Evolutionary conservation across 2,329 filamentous ascomycete genomes (phyloP), one percentile per base, ranked within the genome.

Genomic region (Diaporthe vexans): DNA sequence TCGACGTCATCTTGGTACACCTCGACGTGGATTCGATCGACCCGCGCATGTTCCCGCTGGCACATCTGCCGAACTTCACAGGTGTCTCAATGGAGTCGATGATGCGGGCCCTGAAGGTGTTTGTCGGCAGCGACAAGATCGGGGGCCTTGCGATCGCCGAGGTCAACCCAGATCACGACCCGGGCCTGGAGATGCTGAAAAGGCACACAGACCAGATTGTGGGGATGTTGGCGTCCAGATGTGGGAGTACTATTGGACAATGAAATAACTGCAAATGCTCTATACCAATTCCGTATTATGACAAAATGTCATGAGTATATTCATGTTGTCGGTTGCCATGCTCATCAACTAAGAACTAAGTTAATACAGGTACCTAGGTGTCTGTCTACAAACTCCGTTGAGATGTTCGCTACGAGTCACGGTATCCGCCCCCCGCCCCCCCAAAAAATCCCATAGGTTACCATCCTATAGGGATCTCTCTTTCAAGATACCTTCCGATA

Each of bases 231-330:
- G 40, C 59, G 10, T 17, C 40, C 37, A 63, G 59, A 26, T 15
- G 8, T 33, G 17, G 24, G 59, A 63, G 4, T 24, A 2, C 40
- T 3, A 37, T 7, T 7, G 58, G 3, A 7, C 21, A 24, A 33
- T 59, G 13, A 40, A 57, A 21, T 6, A 57, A 35, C 5, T 35
- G 9, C n/a, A 11, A 13, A 13, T 40, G 37, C 37, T 40, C 37
- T 40, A 40, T 40, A 40, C 21, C 91, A 21, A 46, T 46, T 46
- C 43, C 43, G 7, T 46, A 17, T 46, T 21, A 21, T 21, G 43
- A 17, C 19, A 21, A 46, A 46, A 17, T 7, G 43, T 46, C 13
- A 46, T 19, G 15, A 6, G 43, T 21, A 46, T 19, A 7, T 7
- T 7, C 7, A 8, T 46, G 19, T 46, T 46, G 6, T 21, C 17